phyloP scores from a whole-genome alignment of 1,284 basidiomycete species.

The Ganoderma lingzhi region DNA sequence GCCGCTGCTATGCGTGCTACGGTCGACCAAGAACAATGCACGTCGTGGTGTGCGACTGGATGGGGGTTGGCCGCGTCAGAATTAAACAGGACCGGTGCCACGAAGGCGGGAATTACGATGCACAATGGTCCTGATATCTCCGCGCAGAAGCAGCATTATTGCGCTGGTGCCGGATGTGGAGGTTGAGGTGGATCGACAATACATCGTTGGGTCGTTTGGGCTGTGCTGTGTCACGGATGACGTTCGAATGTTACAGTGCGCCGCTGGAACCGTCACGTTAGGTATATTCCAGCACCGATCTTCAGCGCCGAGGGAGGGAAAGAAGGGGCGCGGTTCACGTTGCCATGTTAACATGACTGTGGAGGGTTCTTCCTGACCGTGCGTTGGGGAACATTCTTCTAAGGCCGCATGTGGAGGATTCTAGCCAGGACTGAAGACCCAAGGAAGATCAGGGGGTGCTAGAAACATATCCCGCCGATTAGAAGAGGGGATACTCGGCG shows the following conservation, averaged over 20 bases:
- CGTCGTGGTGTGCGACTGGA: neutral
- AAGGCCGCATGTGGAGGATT: too few species aligned
- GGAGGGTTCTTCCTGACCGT: neutral
- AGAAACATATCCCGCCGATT: too few species aligned
- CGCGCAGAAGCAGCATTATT: neutral
- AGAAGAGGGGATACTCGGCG: too few species aligned
- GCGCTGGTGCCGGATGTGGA: neutral
- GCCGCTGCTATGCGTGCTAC: neutral
- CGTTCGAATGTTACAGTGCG: neutral
- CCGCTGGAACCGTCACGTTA: neutral
- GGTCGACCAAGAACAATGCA: neutral
- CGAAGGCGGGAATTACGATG: neutral
- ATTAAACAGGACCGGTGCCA: neutral
- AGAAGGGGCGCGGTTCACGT: neutral
- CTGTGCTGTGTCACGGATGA: neutral
- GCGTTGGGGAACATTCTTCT: too few species aligned
- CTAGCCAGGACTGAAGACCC: neutral
- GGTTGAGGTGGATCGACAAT: neutral
- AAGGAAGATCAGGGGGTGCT: neutral
- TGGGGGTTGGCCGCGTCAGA: neutral
- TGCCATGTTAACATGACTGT: neutral
- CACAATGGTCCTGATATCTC: neutral
- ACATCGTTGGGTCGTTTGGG: neutral
- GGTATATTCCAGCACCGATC: neutral
- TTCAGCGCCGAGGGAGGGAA: neutral